Evolutionary conservation across 2,329 filamentous ascomycete genomes (phyloP).

Genomic region (Epichloe scottii): DNA sequence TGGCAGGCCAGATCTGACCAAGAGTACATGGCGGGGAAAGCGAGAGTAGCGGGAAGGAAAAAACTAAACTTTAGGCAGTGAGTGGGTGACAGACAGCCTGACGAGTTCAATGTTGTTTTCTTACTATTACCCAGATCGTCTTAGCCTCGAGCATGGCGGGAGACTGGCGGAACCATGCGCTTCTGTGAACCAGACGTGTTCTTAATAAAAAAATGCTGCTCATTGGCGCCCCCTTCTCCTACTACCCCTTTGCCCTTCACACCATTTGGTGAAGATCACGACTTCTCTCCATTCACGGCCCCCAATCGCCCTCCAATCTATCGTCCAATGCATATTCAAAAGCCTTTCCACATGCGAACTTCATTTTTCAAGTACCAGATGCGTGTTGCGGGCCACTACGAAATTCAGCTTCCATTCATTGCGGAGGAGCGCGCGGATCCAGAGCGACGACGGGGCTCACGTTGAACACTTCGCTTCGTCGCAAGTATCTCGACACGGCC

Average conservation of each 20-base stretch:
- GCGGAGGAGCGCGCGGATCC: constrained; percentile 43
- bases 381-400: constrained; percentile 38
- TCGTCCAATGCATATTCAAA: constrained; percentile 44
- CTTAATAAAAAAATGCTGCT: background rate
- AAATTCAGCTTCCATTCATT: constrained; percentile 35
- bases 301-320: constrained; percentile 7
- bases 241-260: constrained; percentile 5
- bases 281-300: background rate
- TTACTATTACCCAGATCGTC: too few species aligned
- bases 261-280: constrained; percentile 7
- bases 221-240: background rate
- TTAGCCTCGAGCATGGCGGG: background rate
- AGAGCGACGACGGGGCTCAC: constrained; percentile 45
- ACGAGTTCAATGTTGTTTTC: too few species aligned
- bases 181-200: background rate
- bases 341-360: constrained; percentile 28
- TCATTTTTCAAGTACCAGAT: constrained; percentile 46
- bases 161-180: background rate
- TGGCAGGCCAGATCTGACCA: too few species aligned
- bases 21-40: too few species aligned
- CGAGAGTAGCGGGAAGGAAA: background rate
- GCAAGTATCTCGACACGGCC: constrained; percentile 6
- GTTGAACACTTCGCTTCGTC: constrained; percentile 16
- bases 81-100: background rate
- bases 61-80: background rate